Base-by-base conservation (phyloP, 345 rosid species). In the Corchorus olitorius region DNA sequence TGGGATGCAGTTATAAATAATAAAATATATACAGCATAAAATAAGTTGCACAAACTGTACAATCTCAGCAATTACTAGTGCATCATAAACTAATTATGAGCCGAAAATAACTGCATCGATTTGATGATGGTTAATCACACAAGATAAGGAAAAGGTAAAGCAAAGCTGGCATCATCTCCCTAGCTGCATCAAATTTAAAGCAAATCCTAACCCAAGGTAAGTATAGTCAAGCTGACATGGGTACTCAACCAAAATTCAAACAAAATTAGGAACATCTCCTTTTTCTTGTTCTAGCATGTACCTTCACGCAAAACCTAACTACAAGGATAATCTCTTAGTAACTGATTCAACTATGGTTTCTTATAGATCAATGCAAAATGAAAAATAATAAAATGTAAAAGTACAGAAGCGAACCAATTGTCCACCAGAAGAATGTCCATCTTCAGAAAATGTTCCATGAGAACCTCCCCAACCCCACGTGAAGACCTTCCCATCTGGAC, bases 401-500 rank as follows among this genome's bases (percentile, higher is more conserved):
- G 33, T 13, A n/a, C 45, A 60, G 73, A 80, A 76, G 79, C 90
- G 79, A 79, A 95, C 99, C 97, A 96, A 79, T 84, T 93, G 99
- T 76, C 98, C 99, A 13, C 94, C 97, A 50, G 99, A 92, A 70
- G 97, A 96, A 82, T 85, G 90, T 9, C 93, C 98, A 14, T 96
- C 97, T 34, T 79, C 97, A 72, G 99, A 92, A 85, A 96, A 96
- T 66, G 99, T 92, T 70, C 99, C 98, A 12, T 88, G 87, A 54
- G 97, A 88, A 73, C 99, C 99, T 82, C 97, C 98, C 99, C 94
- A 93, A 43, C 97, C 99, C 99, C 99, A 93, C 46, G 94, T 90
- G 81, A 89, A 91, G 49, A 93, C 81, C 33, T 85, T 92, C 73
- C 93, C 93, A 75, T 83, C 99, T 93, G 86, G 62, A 75, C 19